Evolutionary conservation across 495 filamentous ascomycete species (phyloP).

Genomic region (Thermothielavioides terrestris): DNA sequence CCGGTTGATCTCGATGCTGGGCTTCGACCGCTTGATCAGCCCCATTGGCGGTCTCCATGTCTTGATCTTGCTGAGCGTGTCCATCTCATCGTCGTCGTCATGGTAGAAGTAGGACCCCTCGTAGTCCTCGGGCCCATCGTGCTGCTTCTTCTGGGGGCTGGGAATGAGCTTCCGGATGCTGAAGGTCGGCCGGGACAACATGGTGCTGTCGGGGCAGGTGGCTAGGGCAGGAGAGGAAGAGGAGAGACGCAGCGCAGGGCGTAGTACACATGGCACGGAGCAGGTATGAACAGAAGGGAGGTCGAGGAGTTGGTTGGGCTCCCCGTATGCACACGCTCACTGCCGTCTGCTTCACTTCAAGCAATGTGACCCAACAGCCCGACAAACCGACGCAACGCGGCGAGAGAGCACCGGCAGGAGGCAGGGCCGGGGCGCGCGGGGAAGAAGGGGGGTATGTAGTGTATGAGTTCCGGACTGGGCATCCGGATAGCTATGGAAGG

Average conservation of each 20-base stretch:
- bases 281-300: not conserved
- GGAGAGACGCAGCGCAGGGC: not conserved
- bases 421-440: constrained; percentile 1
- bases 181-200: constrained; percentile 36
- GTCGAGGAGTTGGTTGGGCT: constrained; percentile 1
- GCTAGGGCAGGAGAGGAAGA: constrained; percentile 1
- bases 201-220: constrained; percentile 17
- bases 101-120: constrained; percentile 23
- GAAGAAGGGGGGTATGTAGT: constrained; percentile 5
- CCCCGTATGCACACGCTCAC: constrained; percentile 4
- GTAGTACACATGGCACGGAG: constrained; percentile 14
- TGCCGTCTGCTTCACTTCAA: not conserved
- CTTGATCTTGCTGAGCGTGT: constrained; percentile 21
- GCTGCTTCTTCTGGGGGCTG: constrained; percentile 23
- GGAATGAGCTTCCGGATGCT: constrained; percentile 40
- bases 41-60: constrained; percentile 23
- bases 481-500: too few relatives aligned
- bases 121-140: constrained; percentile 23
- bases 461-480: too few relatives aligned
- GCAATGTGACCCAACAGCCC: constrained; percentile 2
- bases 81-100: constrained; percentile 19
- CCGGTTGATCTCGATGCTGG: constrained; percentile 31
- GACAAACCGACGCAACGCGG: constrained; percentile 3
- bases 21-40: constrained; percentile 23
- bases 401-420: constrained; percentile 4